Base-by-base conservation (phyloP, 1,284 basidiomycete species). In the Xerocomus nothofagi region DNA sequence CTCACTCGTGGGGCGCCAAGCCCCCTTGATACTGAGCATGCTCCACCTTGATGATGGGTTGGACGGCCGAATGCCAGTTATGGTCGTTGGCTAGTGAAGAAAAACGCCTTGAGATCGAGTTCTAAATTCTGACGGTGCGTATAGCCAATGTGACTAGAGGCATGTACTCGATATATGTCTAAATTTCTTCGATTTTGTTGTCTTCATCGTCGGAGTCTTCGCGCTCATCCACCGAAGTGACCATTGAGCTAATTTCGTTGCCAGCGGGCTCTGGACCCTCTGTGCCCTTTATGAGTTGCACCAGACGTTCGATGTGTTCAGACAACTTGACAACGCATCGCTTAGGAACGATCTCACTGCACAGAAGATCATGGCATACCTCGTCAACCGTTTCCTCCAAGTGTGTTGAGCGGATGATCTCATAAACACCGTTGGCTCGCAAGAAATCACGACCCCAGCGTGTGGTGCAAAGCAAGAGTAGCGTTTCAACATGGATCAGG, bases 391-490 rank as follows among this genome's bases (percentile, higher is more conserved):
- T 75, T 71, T 99, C 96, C 12, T 77, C 78, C 58, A 89, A 79
- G 67, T 99, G 96, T 10, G 88, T 75, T 20, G 81, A 83, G 38
- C 92, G 78, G 26, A 98, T 75, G 33, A 99, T 87, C 60, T 89
- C 84, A 68, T 99, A 99, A 1, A 90, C 88, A 0, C 94, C 95
- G 52, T 91, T 80, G 15, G 75, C 73, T 27, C 97, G 79, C 53
- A 95, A 73, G 50, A 84, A 82, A 55, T 96, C 87, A 23, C 96
- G 81, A 1, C 93, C 94, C 74, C 88, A 91, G 32, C 87, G 82
- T 0, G 90, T 94, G 4, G 94, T 93, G 57, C 91, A 93, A 0
- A 99, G 76, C 31, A 99, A 72, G 0, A 98, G 78, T 12, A 99
- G 74, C 0, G 91, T 90, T 71, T 99, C 97, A 12, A 98, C 74